Evolutionary conservation across 139 green algal genomes (phyloP), one percentile per base, ranked within the genome.

Genomic region (Klebsormidium nitens): DNA sequence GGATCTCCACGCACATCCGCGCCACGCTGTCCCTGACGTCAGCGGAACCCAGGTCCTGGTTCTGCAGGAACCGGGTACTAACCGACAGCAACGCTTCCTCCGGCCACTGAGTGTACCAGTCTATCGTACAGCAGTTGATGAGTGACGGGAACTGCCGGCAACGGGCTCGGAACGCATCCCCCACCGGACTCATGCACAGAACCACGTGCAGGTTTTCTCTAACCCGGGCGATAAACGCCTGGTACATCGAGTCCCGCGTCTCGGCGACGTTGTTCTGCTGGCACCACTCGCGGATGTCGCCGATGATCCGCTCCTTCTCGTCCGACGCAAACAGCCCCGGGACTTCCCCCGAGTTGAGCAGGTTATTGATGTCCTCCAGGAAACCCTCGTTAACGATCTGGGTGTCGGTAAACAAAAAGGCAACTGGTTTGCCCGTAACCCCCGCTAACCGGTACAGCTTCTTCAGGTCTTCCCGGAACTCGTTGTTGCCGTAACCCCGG

Each of bases 91-190:
- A 49, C 5, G 79, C 67, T 58, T 81, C 79, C 75, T 83, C 69
- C 2, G 83, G 83, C 83, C 83, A 88, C 31, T 84, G 69, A 36
- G 57, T 83, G 78, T 87, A 94, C 88, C 88, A 94, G 75, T 92
- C 85, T 32, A 95, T 89, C 56, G 87, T 95, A 75, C 80, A 89
- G 82, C 85, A 94, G 77, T 89, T 90, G 76, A 92, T 89, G 66
- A 94, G 84, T 3, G 80, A 86, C 2, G 88, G 88, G 80, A 91
- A 91, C 79, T 87, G 82, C 29, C 86, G 81, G 80, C 86, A 89
- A 35, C 88, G 82, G 26, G 74, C 47, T 5, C 86, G 70, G 86
- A 93, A 93, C 6, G 78, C 82, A 4, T 89, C 84, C 2, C 89
- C 89, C 6, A 92, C 88, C 17, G 89, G 89, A 57, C 76, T 88